Base-by-base conservation (phyloP, 2,329 filamentous ascomycete genomes). In the Cercospora sp. region DNA sequence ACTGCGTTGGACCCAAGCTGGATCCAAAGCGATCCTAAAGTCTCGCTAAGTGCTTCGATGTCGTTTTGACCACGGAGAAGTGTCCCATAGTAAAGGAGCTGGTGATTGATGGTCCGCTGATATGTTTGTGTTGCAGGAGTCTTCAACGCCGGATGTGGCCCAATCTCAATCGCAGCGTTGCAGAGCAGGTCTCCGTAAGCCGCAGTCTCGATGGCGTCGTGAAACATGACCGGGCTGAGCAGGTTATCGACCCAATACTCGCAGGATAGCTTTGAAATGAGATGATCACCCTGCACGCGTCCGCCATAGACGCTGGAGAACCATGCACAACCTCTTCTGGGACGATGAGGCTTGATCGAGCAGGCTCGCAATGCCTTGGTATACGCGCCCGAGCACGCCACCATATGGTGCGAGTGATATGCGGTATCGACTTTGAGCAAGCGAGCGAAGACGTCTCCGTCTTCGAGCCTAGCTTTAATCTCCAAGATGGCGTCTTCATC, bases 221-320 rank as follows among this genome's bases (percentile, higher is more conserved):
- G 74, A 69, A 86, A 85, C 0, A 81, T 71, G 0, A 85, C 83
- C 0, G 83, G 77, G 6, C 77, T 74, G 2, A 75, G 69, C 80
- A 85, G 80, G 71, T 85, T 86, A 28, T 81, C 76, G 2, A 67
- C 73, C 84, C 84, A 86, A 72, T 85, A 85, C 61, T 77, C 32
- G 40, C 61, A 53, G 13, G 28, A 37, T 37, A 63, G 32, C 26
- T 63, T 55, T 30, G 43, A 43, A 24, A 51, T 51, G 45, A 63
- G 45, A 53, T 53, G 8, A 24, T 63, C 61, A 32, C 28, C 57
- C 12, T 76, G 34, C 26, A 55, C 18, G 9, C 59, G 59, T 61
- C 59, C 76, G 63, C 77, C 75, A 64, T 55, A 55, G 43, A 63
- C 61, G 61, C 61, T 63, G 45, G 61, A 63, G 61, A 53, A 53